A percentile compares a stretch with the other conserved stretches of the same genome.
Evolutionary conservation across 495 filamentous ascomycete genomes (phyloP).

Genomic region (Penicillium angulare): DNA sequence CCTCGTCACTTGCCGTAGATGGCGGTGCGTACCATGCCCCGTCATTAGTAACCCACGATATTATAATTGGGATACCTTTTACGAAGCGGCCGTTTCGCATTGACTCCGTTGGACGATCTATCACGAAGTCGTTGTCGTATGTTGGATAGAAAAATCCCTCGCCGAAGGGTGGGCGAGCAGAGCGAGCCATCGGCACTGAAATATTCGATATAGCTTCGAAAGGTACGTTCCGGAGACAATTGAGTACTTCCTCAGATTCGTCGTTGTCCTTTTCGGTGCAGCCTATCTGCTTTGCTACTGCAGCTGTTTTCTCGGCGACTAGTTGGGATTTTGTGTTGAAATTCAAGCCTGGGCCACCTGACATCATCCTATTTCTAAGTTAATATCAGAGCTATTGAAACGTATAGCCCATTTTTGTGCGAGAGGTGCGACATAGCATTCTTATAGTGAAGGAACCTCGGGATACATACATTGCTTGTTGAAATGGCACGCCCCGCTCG

Average conservation of each 20-base stretch:
- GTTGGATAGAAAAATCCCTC: constrained; percentile 33
- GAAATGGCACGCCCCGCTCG: background rate
- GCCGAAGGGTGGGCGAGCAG: constrained; percentile 25
- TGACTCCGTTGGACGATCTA: constrained; percentile 34
- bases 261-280: constrained; percentile 19
- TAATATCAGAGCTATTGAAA: background rate
- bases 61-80: constrained; percentile 33
- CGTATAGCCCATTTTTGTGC: background rate
- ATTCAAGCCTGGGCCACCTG: constrained; percentile 39
- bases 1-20: constrained; percentile 17
- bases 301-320: constrained; percentile 33
- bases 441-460: too few relatives aligned
- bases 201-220: constrained; percentile 28
- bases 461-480: background rate
- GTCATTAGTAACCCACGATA: constrained; percentile 31
- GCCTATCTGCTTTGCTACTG: constrained; percentile 23
- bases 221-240: constrained; percentile 30
- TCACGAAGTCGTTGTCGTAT: constrained; percentile 40
- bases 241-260: constrained; percentile 16
- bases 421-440: too few relatives aligned
- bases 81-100: constrained; percentile 35
- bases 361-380: constrained; percentile 41
- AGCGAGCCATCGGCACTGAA: constrained; percentile 17
- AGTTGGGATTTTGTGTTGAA: constrained; percentile 39
- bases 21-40: constrained; percentile 31